Base-by-base conservation (phyloP, 805 yeast genomes). In the Lipomyces yamadae region DNA sequence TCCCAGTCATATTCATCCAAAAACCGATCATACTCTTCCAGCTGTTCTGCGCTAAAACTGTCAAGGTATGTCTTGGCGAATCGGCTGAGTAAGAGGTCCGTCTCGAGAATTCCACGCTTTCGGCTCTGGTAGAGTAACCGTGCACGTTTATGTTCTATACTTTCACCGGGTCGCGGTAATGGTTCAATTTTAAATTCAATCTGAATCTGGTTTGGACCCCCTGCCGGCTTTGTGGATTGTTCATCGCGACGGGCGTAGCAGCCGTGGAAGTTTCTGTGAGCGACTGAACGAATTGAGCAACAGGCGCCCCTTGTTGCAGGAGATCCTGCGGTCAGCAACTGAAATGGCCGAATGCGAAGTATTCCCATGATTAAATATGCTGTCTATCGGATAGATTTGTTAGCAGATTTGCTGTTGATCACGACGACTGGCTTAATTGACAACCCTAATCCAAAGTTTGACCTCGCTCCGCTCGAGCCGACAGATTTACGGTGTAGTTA, bases 1-100 rank as follows among this genome's bases (percentile, higher is more conserved):
- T 95, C 99, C 99, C 99, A 95, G 78, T 95, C 99, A n/a, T 94
- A 86, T 78, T 94, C 96, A 77, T 95, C 96, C 75, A 95, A 82
- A 65, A 95, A 79, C 61, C 64, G 39, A 55, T 65, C 82, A 77
- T 91, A 95, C 77, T 95, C 98, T 58, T 86, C 89, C 62, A 95
- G 81, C 78, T 92, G 89, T 63, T 82, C 88, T 67, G 80, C 78
- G 11, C 83, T 81, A 81, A 95, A 84, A 0, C 76, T 75, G 50
- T 82, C 78, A 70, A 95, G 80, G 75, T 90, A 85, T 74, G 84
- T 85, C 74, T 92, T 87, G 34, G 98, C 97, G 78, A 93, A 95
- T 66, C 92, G 84, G 24, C 95, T 87, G 66, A 95, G 82, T 56
- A 95, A 80, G 73, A 95, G 80, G 76, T 95, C 99, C 4, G 97